Conservation (phyloP, 192 early-diverging fungal genomes). For the Gonapodya prolifera region DNA sequence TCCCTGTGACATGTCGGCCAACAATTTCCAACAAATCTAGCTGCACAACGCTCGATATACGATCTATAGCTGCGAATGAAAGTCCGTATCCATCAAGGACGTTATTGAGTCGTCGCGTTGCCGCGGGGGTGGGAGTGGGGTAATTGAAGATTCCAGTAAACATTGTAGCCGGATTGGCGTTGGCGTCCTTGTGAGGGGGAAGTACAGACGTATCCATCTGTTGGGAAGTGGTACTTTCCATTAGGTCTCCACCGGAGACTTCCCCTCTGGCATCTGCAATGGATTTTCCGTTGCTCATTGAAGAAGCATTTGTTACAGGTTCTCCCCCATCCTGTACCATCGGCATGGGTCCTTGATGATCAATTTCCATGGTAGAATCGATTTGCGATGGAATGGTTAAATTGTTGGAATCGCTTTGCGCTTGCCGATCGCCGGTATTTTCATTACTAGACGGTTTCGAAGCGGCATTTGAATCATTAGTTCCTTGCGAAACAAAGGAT, state of each 20-base stretch:
- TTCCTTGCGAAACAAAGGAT: too few relatives aligned
- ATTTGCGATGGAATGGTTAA: background rate
- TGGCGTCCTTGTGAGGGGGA: background rate
- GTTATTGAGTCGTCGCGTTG: background rate
- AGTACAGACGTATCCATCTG: background rate
- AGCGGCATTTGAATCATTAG: too few relatives aligned
- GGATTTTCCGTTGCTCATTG: background rate
- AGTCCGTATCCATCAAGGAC: background rate
- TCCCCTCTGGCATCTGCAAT: background rate
- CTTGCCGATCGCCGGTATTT: background rate
- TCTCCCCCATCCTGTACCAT: too few relatives aligned
- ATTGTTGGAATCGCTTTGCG: background rate
- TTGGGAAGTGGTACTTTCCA: background rate
- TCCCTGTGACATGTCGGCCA: background rate
- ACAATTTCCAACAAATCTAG: background rate
- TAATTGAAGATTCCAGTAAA: background rate
- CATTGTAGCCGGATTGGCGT: background rate
- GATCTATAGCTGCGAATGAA: background rate
- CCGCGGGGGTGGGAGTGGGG: background rate
- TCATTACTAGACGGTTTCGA: background rate
- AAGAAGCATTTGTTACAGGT: too few relatives aligned
- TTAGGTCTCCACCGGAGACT: background rate
- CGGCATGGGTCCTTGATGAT: background rate
- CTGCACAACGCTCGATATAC: background rate
- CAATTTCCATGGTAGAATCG: background rate